A percentile compares a stretch with the other conserved stretches of the same genome.
These are phyloP conservation scores for Prosopis cineraria DNA, from an alignment of 306 rosid species.

Conservation along the genomic window DNA sequence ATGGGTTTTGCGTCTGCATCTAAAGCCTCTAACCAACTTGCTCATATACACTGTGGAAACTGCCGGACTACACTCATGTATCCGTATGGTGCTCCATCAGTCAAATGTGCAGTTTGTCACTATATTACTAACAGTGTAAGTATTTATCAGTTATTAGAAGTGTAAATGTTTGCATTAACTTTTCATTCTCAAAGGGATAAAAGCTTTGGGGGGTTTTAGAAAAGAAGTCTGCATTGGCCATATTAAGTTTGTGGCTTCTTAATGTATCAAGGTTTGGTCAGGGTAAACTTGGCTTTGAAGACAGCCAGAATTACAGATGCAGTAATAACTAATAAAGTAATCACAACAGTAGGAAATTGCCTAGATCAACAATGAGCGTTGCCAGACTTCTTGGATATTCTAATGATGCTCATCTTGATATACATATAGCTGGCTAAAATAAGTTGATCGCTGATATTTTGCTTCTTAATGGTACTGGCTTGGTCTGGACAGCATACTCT, in stretches of 20 bases:
- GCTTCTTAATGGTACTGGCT: not conserved
- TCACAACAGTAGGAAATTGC: too few species aligned
- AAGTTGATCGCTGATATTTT: not conserved
- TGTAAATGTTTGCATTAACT: not conserved
- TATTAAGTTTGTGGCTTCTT: not conserved
- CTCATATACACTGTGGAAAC: conserved; percentile 88
- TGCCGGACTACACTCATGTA: conserved; percentile 93
- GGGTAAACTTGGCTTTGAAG: too few species aligned
- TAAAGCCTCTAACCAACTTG: conserved; percentile 67
- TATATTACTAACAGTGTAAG: conserved; percentile 87
- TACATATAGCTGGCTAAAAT: not conserved
- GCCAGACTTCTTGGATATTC: not conserved
- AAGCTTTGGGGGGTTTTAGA: not conserved
- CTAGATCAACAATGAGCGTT: too few species aligned
- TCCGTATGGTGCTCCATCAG: conserved; percentile 97
- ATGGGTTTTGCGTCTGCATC: conserved; percentile 41
- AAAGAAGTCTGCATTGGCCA: not conserved
- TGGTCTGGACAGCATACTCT: not conserved
- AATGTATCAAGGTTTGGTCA: conserved; percentile 3
- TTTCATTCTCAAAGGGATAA: not conserved
- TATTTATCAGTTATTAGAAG: conserved; percentile 22
- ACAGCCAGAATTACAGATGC: too few species aligned
- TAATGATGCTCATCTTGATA: not conserved
- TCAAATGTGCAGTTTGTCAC: conserved; percentile 96
- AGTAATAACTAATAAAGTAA: too few species aligned